Percentiles rank a stretch among this genome's conserved stretches.
Conservation (phyloP, 2,329 filamentous ascomycete species). For the Coniochaeta sp. region DNA sequence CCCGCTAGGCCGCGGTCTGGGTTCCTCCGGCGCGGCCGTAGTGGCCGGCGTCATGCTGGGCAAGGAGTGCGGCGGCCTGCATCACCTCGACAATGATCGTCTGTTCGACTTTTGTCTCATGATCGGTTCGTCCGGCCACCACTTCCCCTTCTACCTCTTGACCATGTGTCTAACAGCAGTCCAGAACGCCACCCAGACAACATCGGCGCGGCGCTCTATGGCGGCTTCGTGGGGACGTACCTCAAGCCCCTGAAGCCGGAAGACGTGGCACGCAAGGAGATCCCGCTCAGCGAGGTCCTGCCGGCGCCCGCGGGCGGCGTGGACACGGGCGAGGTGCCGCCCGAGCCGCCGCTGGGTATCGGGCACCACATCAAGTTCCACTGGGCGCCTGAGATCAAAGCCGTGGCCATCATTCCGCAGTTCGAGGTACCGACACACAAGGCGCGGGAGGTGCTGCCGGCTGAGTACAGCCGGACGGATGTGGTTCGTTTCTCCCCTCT, state of each 20-base stretch:
- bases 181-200: slow-evolving; percentile 84
- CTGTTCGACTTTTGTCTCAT: slow-evolving; percentile 95
- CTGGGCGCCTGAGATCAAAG: slow-evolving; percentile 93
- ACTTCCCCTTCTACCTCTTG: slow-evolving; percentile 8
- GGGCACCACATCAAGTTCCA: slow-evolving; percentile 94
- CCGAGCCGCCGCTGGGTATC: slow-evolving; percentile 84
- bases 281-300: slow-evolving; percentile 88
- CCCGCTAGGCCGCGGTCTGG: slow-evolving; percentile 82
- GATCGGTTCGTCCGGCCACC: slow-evolving; percentile 56
- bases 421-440: slow-evolving; percentile 95
- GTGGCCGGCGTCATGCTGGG: slow-evolving; percentile 91
- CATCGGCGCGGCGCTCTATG: slow-evolving; percentile 89
- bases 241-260: slow-evolving; percentile 85
- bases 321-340: slow-evolving; percentile 81
- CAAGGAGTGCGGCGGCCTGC: slow-evolving; percentile 77
- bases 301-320: slow-evolving; percentile 84
- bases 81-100: slow-evolving; percentile 66
- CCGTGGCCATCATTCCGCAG: slow-evolving; percentile 89
- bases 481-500: slow-evolving; percentile 52
- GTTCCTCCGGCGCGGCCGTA: slow-evolving; percentile 92
- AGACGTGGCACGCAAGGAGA: slow-evolving; percentile 85
- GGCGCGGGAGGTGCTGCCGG: slow-evolving; percentile 78
- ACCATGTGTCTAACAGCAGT: not conserved
- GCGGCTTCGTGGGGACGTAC: slow-evolving; percentile 95
- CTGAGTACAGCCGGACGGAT: slow-evolving; percentile 70